These are phyloP conservation scores for Penicillium sp. DNA, from an alignment of 2,329 filamentous ascomycete species.

Conservation along the genomic window DNA sequence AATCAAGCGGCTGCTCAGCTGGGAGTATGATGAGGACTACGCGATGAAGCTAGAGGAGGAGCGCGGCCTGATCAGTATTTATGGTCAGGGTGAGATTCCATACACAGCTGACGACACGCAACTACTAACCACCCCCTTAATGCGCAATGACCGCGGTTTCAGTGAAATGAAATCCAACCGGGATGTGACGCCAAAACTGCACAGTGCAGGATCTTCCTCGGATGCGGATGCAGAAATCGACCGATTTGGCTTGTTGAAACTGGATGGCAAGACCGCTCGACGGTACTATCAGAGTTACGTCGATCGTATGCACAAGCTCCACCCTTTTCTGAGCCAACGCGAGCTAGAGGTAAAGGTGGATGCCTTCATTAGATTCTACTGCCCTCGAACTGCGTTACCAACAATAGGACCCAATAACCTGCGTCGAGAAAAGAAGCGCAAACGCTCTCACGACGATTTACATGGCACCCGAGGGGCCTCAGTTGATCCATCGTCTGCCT, in stretches of 20 bases:
- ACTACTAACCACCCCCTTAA: constrained; percentile 32
- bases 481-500: constrained; percentile 1
- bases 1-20: constrained; percentile 63
- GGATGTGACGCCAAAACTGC: constrained; percentile 2
- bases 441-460: constrained; percentile 38
- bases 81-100: constrained; percentile 75
- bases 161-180: constrained; percentile 4
- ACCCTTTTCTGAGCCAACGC: constrained; percentile 62
- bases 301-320: constrained; percentile 62
- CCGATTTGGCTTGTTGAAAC: constrained; percentile 52
- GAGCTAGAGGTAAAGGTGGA: constrained; percentile 56
- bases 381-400: constrained; percentile 29
- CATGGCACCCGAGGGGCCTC: constrained; percentile 29
- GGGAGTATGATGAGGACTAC: constrained; percentile 65
- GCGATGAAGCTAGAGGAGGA: constrained; percentile 74
- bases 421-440: constrained; percentile 38
- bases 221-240: constrained; percentile 53
- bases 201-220: constrained; percentile 15
- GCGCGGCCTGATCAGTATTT: constrained; percentile 72
- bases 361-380: constrained; percentile 53
- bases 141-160: background rate
- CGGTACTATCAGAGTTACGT: constrained; percentile 58
- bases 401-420: background rate
- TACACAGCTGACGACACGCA: constrained; percentile 56
- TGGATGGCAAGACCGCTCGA: constrained; percentile 54